These are phyloP conservation scores for Calonectria pteridis DNA, from an alignment of 2,329 filamentous ascomycete species.

Conservation along the genomic window DNA sequence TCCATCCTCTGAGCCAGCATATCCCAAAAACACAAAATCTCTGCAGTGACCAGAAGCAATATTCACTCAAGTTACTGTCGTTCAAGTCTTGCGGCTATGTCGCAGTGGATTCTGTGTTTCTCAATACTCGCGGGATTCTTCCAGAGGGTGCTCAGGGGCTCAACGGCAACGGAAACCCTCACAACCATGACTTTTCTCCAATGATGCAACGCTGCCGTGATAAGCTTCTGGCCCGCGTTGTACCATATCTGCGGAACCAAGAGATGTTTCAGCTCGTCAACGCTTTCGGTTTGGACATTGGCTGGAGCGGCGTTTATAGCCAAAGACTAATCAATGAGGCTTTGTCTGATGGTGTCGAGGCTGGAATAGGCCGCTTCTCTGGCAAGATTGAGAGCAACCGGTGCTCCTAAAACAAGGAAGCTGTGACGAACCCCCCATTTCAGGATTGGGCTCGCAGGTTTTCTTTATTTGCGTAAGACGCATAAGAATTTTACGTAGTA, in stretches of 20 bases:
- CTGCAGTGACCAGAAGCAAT: slow-evolving; percentile 43
- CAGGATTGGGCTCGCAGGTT: not conserved
- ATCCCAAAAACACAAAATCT: slow-evolving; percentile 41
- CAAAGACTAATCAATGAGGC: slow-evolving; percentile 48
- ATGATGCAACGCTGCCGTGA: slow-evolving; percentile 54
- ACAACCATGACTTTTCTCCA: slow-evolving; percentile 39
- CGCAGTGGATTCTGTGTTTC: slow-evolving; percentile 51
- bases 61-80: slow-evolving; percentile 55
- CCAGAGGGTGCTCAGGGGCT: slow-evolving; percentile 40
- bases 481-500: not conserved
- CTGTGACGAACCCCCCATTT: not conserved
- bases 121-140: slow-evolving; percentile 54
- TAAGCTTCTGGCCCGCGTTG: slow-evolving; percentile 51
- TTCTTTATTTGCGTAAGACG: not conserved
- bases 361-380: slow-evolving; percentile 56
- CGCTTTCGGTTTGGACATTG: slow-evolving; percentile 51
- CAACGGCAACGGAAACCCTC: slow-evolving; percentile 37
- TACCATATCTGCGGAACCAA: slow-evolving; percentile 42
- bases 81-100: slow-evolving; percentile 75
- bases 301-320: slow-evolving; percentile 54
- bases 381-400: slow-evolving; percentile 46
- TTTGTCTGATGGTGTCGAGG: slow-evolving; percentile 49
- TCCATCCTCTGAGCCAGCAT: slow-evolving; percentile 28
- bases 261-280: slow-evolving; percentile 48
- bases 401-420: not conserved